Conservation (phyloP, 169 alveolate species). For the Cryptosporidium sp. region DNA sequence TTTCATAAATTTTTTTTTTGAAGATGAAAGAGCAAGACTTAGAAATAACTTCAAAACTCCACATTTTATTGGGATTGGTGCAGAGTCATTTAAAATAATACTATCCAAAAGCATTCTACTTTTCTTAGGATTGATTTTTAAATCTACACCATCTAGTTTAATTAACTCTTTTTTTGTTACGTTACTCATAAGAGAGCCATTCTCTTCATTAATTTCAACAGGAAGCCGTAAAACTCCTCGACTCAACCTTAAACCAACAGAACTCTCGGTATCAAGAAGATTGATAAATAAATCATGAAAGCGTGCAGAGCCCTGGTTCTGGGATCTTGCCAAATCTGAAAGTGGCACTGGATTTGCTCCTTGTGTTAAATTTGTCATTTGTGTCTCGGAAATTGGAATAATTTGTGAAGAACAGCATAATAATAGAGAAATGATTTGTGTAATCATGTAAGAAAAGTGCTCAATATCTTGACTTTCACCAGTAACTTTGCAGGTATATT, state of each 20-base stretch:
- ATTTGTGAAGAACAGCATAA: slow-evolving; percentile 24
- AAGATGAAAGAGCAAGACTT: slow-evolving; percentile 53
- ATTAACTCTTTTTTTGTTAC: slow-evolving; percentile 31
- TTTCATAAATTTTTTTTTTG: slow-evolving; percentile 43
- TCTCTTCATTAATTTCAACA: slow-evolving; percentile 53
- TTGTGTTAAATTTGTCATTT: slow-evolving; percentile 15
- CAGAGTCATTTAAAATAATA: slow-evolving; percentile 55
- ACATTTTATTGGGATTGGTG: slow-evolving; percentile 1
- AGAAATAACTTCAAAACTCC: slow-evolving; percentile 43
- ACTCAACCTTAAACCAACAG: slow-evolving; percentile 33
- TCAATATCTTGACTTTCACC: slow-evolving; percentile 11
- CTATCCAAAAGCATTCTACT: slow-evolving; percentile 18
- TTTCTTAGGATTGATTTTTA: neutral
- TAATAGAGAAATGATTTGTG: slow-evolving; percentile 17
- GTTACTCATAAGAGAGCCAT: slow-evolving; percentile 52
- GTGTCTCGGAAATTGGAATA: slow-evolving; percentile 60
- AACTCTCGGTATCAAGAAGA: slow-evolving; percentile 52
- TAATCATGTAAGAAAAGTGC: slow-evolving; percentile 26
- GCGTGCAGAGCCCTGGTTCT: slow-evolving; percentile 7
- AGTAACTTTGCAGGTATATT: slow-evolving; percentile 18
- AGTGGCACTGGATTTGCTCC: slow-evolving; percentile 42
- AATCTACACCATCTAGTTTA: slow-evolving; percentile 19
- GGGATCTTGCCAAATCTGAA: slow-evolving; percentile 40
- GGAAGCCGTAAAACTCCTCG: neutral
- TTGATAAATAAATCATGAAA: slow-evolving; percentile 55